Evolutionary conservation across 192 early-diverging fungal genomes (phyloP).

Genomic region (Coemansia sp.): DNA sequence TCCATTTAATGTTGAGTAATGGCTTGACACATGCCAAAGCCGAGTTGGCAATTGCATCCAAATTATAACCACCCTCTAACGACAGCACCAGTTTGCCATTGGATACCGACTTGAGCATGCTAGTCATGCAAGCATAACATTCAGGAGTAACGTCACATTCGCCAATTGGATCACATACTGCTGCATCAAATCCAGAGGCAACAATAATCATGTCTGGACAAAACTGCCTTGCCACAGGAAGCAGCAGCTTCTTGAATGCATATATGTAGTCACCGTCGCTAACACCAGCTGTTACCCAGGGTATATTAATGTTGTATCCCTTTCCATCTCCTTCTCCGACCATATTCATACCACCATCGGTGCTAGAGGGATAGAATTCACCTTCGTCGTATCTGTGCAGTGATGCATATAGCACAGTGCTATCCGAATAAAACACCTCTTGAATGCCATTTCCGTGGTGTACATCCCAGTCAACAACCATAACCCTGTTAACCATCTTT

Average conservation of each 20-base stretch:
- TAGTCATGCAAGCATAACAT: constrained; percentile 86
- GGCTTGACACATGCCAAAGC: constrained; percentile 73
- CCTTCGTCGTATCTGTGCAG: constrained; percentile 83
- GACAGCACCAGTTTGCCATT: constrained; percentile 73
- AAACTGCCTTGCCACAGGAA: constrained; percentile 85
- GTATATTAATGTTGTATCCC: constrained; percentile 82
- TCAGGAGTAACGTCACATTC: constrained; percentile 75
- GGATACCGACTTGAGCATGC: constrained; percentile 70
- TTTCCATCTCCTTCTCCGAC: constrained; percentile 67
- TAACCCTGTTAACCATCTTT: constrained; percentile 57
- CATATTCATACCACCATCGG: constrained; percentile 56
- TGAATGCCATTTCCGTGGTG: constrained; percentile 97
- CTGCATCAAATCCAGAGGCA: constrained; percentile 90
- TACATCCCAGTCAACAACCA: constrained; percentile 94
- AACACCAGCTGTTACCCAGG: constrained; percentile 75
- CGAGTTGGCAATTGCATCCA: constrained; percentile 72
- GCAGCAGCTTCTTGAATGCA: constrained; percentile 72
- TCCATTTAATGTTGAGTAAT: constrained; percentile 64
- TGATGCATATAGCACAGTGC: constrained; percentile 80
- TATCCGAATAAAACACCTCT: constrained; percentile 72
- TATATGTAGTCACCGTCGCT: constrained; percentile 86
- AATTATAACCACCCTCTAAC: constrained; percentile 88
- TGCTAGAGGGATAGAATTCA: constrained; percentile 73
- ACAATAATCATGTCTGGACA: constrained; percentile 81
- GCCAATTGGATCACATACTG: constrained; percentile 78